Evolutionary conservation across 768 basidiomycete genomes (phyloP), one percentile per base, ranked within the genome.

Genomic region (Multifurca ochricompacta): DNA sequence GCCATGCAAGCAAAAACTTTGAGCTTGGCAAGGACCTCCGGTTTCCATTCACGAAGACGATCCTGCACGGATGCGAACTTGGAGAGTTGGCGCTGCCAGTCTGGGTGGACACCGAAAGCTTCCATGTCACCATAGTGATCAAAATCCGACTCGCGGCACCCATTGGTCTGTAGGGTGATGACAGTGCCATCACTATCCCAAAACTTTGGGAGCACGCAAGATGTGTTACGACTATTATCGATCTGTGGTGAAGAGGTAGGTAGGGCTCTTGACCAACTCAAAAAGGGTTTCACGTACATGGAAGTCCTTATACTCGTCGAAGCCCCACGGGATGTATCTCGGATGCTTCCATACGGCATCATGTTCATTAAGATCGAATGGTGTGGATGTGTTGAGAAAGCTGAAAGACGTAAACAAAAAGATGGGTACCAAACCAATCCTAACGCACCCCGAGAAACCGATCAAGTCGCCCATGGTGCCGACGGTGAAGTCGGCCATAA

Each of bases 111-210:
- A 84, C 93, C 93, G 66, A 95, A 95, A 59, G 93, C 93, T 68
- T 96, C 93, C 81, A 91, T 91, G 71, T 96, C 93, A 59, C 93
- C 93, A 62, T 87, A 96, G 57, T 95, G 92, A 69, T 96, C 93
- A 62, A 95, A 94, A 58, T 93, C 91, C 16, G 89, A 92, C 13
- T 70, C 66, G 59, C 83, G 73, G 68, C 93, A 96, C 18, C 92
- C 92, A 46, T 77, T 70, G 13, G 74, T 70, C 51, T 81, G 70
- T n/a, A 79, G 68, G 8, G 77, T 70, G 46, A 88, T 72, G 46
- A 80, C 71, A 0, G 76, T 75, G 21, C 87, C 93, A 59, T 85
- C 80, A 46, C 92, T 83, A 41, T 77, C 69, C 87, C 89, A 95
- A 63, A 96, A 86, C 13, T 72, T 74, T 13, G 93, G 93, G 25